These are phyloP conservation scores for Amphichorda felina DNA, from an alignment of 2,329 filamentous ascomycete genomes.

Conservation along the genomic window DNA sequence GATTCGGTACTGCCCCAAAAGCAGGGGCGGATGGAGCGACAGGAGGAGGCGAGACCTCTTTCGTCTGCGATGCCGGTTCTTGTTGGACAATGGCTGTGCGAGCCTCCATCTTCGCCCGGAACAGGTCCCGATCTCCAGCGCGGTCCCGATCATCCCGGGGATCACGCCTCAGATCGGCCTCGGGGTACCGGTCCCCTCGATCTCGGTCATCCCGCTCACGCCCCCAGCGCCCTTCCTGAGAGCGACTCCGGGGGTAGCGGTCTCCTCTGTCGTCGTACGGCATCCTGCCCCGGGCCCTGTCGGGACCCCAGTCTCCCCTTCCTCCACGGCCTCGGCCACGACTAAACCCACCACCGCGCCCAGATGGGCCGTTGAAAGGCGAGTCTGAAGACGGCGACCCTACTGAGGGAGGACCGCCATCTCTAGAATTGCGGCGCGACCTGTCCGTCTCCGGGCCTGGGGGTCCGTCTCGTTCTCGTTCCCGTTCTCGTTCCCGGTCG, in stretches of 20 bases:
- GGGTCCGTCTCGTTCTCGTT: conserved; percentile 41
- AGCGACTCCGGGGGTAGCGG: conserved; percentile 53
- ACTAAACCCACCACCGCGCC: conserved; percentile 42
- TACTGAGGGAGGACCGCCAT: conserved; percentile 55
- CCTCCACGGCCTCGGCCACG: conserved; percentile 39
- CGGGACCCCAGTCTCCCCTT: conserved; percentile 26
- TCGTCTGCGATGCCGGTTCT: conserved; percentile 31
- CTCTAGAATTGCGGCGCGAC: conserved; percentile 56
- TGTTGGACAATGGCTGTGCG: conserved; percentile 31
- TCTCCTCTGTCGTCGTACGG: conserved; percentile 50
- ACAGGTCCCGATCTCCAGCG: conserved; percentile 31
- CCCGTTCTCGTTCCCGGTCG: conserved; percentile 45
- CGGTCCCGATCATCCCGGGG: conserved; percentile 35
- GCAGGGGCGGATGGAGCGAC: conserved; percentile 45
- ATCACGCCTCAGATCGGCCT: conserved; percentile 28
- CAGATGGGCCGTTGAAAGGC: conserved; percentile 39
- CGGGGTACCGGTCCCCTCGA: conserved; percentile 26
- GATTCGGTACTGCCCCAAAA: conserved; percentile 42
- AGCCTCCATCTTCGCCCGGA: conserved; percentile 36
- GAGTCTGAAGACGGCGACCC: conserved; percentile 61
- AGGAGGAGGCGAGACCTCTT: conserved; percentile 45
- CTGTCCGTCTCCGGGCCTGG: conserved; percentile 56
- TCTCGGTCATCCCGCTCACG: conserved; percentile 46
- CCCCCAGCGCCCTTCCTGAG: conserved; percentile 49
- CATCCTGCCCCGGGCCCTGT: conserved; percentile 41